Conservation (phyloP, 495 filamentous ascomycete species). For the Lichina pygmaea region DNA sequence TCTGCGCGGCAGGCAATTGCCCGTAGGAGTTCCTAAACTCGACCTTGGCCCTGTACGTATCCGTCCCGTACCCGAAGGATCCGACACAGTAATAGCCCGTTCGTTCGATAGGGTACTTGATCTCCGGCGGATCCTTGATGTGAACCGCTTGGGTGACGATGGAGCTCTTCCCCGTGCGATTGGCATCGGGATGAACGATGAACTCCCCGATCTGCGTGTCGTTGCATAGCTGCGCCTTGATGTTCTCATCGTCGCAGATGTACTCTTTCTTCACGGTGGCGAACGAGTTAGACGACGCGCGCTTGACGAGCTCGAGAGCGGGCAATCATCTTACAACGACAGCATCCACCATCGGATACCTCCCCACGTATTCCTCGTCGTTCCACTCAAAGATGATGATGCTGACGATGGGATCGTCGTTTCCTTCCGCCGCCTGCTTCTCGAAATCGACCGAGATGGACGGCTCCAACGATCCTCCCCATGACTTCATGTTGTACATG, state of each 20-base stretch:
- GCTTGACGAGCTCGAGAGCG: background rate
- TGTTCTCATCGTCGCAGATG: slow-evolving; percentile 44
- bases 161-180: slow-evolving; percentile 31
- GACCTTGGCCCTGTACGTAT: slow-evolving; percentile 49
- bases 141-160: slow-evolving; percentile 63
- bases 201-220: slow-evolving; percentile 56
- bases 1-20: slow-evolving; percentile 82
- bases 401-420: slow-evolving; percentile 49
- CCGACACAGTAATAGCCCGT: slow-evolving; percentile 95
- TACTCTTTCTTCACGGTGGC: slow-evolving; percentile 16
- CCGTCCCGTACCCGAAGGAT: slow-evolving; percentile 35
- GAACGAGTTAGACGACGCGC: background rate
- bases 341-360: slow-evolving; percentile 11
- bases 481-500: slow-evolving; percentile 81
- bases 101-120: slow-evolving; percentile 58
- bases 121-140: slow-evolving; percentile 36
- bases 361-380: slow-evolving; percentile 53
- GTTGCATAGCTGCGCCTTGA: slow-evolving; percentile 44
- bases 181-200: slow-evolving; percentile 50
- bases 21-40: slow-evolving; percentile 91
- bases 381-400: slow-evolving; percentile 86
- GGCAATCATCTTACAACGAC: slow-evolving; percentile 5
- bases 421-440: slow-evolving; percentile 22
- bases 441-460: slow-evolving; percentile 69
- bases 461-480: slow-evolving; percentile 73